Base-by-base conservation (phyloP, 176 grass and related monocot species). In the Guadua angustifolia region DNA sequence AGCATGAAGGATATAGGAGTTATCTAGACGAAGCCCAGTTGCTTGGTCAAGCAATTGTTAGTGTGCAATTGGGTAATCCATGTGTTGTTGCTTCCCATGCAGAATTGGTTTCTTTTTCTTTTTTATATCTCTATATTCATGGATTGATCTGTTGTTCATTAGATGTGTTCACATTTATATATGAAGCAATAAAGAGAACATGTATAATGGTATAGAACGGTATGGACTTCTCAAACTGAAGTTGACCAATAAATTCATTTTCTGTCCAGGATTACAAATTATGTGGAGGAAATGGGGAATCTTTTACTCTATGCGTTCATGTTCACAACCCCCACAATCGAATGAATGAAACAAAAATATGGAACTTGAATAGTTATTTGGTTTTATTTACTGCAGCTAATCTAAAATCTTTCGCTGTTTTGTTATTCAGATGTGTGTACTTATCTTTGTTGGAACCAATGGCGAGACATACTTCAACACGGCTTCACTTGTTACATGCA, bases 401-500 rank as follows among this genome's bases (percentile, higher is more conserved):
- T 73, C 47, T 86, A 38, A 4, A 46, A 78, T 29, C 4, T 56
- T 2, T 56, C 22, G 32, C 25, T 85, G 6, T 51, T 79, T 67
- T 63, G 4, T 71, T 64, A 17, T 90, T 57, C 90, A 97, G 92
- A 94, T 97, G 92, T 94, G 95, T 77, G 58, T 87, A 77, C 26
- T 97, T 73, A 92, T 97, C 58, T 97, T 91, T 89, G 66, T 97
- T 45, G 92, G 95, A 64, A 97, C 92, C 43, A 97, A 97, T 9
- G 95, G 95, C 5, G 92, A 94, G 74, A 97, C 95, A 40, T 97
- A 87, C 74, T 97, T 92, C 88, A 97, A 94, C 84, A 97, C 95
- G 22, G 83, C 86, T 66, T 79, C 95, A 45, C 90, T 97, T 36
- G 92, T 97, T 45, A 94, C 90, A 78, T 93, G 95, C 77, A 94